These are phyloP conservation scores for Chaetomium tenue DNA, from an alignment of 495 filamentous ascomycete species.

Conservation along the genomic window DNA sequence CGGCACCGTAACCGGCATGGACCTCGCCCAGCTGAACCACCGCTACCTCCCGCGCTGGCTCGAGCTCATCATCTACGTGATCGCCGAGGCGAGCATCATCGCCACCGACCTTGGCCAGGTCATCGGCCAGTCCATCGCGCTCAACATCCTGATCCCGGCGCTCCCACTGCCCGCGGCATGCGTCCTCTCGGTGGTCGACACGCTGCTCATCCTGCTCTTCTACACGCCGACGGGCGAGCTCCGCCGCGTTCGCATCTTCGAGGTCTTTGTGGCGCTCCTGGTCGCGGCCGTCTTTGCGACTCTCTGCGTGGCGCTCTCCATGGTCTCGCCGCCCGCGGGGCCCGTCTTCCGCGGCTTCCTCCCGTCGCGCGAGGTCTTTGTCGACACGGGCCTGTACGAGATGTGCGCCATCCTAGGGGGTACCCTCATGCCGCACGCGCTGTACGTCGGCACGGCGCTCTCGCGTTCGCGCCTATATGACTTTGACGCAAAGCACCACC, in stretches of 20 bases:
- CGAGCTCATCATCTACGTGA: conserved; percentile 30
- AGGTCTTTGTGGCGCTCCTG: conserved; percentile 73
- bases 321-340: conserved; percentile 61
- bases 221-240: conserved; percentile 75
- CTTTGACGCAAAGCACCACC: conserved; percentile 64
- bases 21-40: conserved; percentile 32
- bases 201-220: conserved; percentile 81
- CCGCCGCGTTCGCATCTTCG: conserved; percentile 71
- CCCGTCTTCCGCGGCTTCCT: conserved; percentile 83
- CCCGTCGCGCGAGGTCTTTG: conserved; percentile 70
- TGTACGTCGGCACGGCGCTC: conserved; percentile 86
- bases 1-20: conserved; percentile 35
- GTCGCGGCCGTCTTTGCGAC: conserved; percentile 86
- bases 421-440: conserved; percentile 90
- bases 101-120: conserved; percentile 70
- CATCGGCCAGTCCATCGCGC: conserved; percentile 86
- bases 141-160: conserved; percentile 73
- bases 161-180: conserved; percentile 85
- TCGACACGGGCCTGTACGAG: conserved; percentile 64
- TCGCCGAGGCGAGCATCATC: conserved; percentile 35
- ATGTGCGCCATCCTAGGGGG: conserved; percentile 90
- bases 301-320: conserved; percentile 83
- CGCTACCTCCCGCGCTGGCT: conserved; percentile 37
- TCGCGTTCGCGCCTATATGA: conserved; percentile 79
- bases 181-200: conserved; percentile 79